A percentile compares a stretch with the other conserved stretches of the same genome.
Evolutionary conservation across 1,284 basidiomycete species (phyloP).

Genomic region (Xerocomus minutiporus): DNA sequence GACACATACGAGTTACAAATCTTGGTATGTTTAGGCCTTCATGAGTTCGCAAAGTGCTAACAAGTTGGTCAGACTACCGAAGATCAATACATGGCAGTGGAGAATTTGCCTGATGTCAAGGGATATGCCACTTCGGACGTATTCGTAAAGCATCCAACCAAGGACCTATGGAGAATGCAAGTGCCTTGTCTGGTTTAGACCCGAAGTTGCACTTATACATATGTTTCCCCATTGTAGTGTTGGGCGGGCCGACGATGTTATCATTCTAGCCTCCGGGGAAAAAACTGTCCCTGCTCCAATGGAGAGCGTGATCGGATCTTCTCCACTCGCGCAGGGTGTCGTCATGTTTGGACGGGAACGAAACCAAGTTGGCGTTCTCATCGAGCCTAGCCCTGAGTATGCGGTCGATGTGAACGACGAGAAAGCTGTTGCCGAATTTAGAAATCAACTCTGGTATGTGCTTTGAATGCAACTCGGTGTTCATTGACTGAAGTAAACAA

Average conservation of each 20-base stretch:
- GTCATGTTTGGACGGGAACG: conserved; percentile 41
- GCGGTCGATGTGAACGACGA: conserved; percentile 29
- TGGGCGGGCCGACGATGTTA: conserved; percentile 28
- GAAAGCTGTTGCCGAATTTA: conserved; percentile 29
- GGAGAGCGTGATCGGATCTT: conserved; percentile 24
- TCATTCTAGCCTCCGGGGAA: conserved; percentile 30
- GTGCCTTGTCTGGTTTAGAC: neutral
- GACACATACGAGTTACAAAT: conserved; percentile 33
- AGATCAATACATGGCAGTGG: conserved; percentile 12
- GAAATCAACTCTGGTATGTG: conserved; percentile 37
- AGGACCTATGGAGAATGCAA: conserved; percentile 29
- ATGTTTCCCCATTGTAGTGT: conserved; percentile 9
- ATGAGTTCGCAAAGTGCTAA: neutral
- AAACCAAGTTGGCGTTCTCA: conserved; percentile 38
- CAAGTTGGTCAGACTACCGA: conserved; percentile 8
- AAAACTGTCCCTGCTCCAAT: conserved; percentile 32
- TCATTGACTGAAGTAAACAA: conserved; percentile 7
- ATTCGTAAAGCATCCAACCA: conserved; percentile 28
- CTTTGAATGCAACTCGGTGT: neutral
- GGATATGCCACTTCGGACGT: conserved; percentile 29
- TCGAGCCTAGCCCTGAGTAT: conserved; percentile 32
- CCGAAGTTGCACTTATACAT: neutral
- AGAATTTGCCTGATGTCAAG: conserved; percentile 29
- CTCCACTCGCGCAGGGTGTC: conserved; percentile 16
- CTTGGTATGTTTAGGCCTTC: conserved; percentile 20